A percentile compares a stretch with the other conserved stretches of the same genome.
Conservation (phyloP, 2,329 filamentous ascomycete genomes). For the Verticillium alfalfae region DNA sequence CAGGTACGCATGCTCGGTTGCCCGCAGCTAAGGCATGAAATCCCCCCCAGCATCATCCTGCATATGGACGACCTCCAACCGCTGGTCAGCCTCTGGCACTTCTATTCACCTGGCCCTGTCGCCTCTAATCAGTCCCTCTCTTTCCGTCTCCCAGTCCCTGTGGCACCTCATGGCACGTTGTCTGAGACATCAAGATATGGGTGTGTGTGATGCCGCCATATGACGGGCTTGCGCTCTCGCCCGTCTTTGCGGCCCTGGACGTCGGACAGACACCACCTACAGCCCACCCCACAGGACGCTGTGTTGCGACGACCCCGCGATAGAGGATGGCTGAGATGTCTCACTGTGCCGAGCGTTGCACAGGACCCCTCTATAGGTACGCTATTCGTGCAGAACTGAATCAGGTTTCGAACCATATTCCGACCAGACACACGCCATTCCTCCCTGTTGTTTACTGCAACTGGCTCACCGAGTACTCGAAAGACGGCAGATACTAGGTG, state of each 20-base stretch:
- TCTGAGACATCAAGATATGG: neutral
- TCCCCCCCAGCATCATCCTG: conserved; percentile 10
- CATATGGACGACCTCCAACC: conserved; percentile 6
- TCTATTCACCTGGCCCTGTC: neutral
- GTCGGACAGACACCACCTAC: neutral
- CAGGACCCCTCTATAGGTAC: neutral
- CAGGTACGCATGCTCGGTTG: conserved; percentile 2
- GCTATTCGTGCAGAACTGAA: neutral
- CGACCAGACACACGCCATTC: neutral
- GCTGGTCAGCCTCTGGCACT: neutral
- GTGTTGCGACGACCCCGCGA: neutral
- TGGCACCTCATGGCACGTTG: neutral
- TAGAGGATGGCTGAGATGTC: neutral
- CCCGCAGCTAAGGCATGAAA: conserved; percentile 14
- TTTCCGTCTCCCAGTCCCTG: neutral
- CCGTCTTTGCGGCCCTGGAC: neutral
- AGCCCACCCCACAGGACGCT: neutral
- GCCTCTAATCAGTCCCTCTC: neutral
- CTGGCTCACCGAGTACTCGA: neutral
- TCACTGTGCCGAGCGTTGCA: neutral
- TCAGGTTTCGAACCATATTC: neutral
- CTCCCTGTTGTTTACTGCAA: neutral
- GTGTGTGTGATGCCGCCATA: neutral
- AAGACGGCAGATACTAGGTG: neutral
- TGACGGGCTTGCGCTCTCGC: neutral